Evolutionary conservation across 2,329 filamentous ascomycete genomes (phyloP).

Genomic region (Arthroderma uncinatum): DNA sequence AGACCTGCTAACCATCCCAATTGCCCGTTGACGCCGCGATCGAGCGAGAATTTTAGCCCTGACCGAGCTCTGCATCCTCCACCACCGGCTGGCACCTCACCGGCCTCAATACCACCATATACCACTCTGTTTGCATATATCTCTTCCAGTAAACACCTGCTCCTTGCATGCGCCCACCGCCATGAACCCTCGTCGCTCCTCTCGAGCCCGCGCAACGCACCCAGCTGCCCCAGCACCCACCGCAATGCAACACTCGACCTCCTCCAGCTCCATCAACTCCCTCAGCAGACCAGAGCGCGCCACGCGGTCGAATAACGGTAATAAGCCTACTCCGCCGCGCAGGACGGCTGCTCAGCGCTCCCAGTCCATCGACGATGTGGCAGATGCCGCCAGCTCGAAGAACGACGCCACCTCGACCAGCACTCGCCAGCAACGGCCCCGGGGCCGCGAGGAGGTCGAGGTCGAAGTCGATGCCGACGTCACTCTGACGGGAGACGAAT

Average conservation of each 20-base stretch:
- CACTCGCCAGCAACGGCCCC: constrained; percentile 62
- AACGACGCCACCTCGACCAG: constrained; percentile 48
- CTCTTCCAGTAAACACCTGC: background rate
- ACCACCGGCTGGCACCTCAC: background rate
- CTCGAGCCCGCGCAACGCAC: constrained; percentile 64
- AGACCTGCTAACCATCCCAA: background rate
- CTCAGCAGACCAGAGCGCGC: constrained; percentile 65
- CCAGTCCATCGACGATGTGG: constrained; percentile 41
- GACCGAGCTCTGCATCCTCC: background rate
- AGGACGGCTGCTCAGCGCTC: constrained; percentile 57
- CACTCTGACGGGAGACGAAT: constrained; percentile 28
- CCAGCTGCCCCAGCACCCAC: constrained; percentile 52
- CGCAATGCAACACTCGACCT: constrained; percentile 64
- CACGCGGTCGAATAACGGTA: constrained; percentile 45
- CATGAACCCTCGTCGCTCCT: constrained; percentile 74
- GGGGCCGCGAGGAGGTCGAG: constrained; percentile 54
- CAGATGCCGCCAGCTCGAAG: constrained; percentile 39
- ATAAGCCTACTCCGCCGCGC: constrained; percentile 60
- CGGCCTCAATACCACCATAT: background rate
- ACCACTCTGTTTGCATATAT: background rate
- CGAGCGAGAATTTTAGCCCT: background rate
- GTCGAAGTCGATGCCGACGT: constrained; percentile 41
- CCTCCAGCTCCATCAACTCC: constrained; percentile 58
- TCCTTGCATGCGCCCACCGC: constrained; percentile 12
- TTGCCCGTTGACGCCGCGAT: background rate